Conservation (phyloP, 768 basidiomycete species). For the Pleurotus platypus region DNA sequence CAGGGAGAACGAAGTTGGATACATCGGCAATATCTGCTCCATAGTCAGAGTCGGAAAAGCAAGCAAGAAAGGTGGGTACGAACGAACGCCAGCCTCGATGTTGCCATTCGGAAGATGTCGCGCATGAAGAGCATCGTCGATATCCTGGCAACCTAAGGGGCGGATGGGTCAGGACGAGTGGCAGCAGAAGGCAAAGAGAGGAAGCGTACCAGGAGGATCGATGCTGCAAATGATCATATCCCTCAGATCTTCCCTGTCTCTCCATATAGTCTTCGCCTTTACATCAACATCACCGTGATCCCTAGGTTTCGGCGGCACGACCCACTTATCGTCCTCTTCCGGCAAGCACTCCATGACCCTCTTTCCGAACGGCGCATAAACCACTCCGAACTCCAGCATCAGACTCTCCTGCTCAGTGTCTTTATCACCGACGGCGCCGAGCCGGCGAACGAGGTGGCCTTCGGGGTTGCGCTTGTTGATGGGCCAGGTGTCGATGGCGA, state of each 20-base stretch:
- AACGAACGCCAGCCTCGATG: slow-evolving; percentile 96
- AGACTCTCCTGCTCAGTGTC: slow-evolving; percentile 95
- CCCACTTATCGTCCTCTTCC: slow-evolving; percentile 85
- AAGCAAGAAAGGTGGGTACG: slow-evolving; percentile 32
- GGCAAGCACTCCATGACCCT: slow-evolving; percentile 92
- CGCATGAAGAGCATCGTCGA: slow-evolving; percentile 96
- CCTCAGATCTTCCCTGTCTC: slow-evolving; percentile 82
- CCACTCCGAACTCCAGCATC: slow-evolving; percentile 91
- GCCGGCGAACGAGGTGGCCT: slow-evolving; percentile 91
- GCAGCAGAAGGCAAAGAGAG: background rate
- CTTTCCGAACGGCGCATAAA: slow-evolving; percentile 94
- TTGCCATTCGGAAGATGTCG: slow-evolving; percentile 84
- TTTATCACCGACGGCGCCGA: slow-evolving; percentile 90
- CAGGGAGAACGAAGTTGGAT: slow-evolving; percentile 89
- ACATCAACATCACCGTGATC: slow-evolving; percentile 26
- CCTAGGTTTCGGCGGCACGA: slow-evolving; percentile 71
- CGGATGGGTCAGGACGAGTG: too few relatives aligned
- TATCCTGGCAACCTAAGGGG: slow-evolving; percentile 85
- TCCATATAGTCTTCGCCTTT: slow-evolving; percentile 48
- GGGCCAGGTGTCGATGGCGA: slow-evolving; percentile 93
- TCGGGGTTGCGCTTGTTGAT: slow-evolving; percentile 87
- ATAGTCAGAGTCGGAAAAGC: background rate
- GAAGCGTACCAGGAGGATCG: slow-evolving; percentile 78
- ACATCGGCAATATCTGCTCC: slow-evolving; percentile 93
- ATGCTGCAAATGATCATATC: slow-evolving; percentile 90